Percentiles rank a stretch among this genome's conserved stretches.
Evolutionary conservation across 2,329 filamentous ascomycete genomes (phyloP).

Genomic region (Fusarium torreyae): DNA sequence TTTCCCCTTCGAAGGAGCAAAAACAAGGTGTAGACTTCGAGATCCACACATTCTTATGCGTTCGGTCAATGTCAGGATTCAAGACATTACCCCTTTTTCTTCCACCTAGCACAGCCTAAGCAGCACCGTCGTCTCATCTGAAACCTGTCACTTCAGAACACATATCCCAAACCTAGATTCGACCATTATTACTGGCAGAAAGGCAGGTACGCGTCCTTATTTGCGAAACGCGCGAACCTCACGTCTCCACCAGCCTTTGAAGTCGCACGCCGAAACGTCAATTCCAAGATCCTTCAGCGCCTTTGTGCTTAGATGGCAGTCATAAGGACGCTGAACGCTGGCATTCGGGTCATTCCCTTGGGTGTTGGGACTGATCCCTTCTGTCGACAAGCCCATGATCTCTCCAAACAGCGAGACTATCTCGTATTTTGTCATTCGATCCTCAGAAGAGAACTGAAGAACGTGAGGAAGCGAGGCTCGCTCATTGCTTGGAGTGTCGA

Average conservation of each 20-base stretch:
- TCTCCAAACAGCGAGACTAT: constrained; percentile 85
- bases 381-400: constrained; percentile 81
- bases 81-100: constrained; percentile 37
- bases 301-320: constrained; percentile 88
- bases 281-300: constrained; percentile 81
- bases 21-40: constrained; percentile 2
- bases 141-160: constrained; percentile 16
- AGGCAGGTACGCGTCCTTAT: constrained; percentile 51
- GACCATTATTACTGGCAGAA: neutral
- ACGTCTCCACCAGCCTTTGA: constrained; percentile 84
- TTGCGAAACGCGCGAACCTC: constrained; percentile 72
- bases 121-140: constrained; percentile 13
- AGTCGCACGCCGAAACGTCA: constrained; percentile 80
- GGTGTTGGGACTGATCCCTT: constrained; percentile 77
- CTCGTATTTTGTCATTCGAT: constrained; percentile 89
- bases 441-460: constrained; percentile 90
- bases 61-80: constrained; percentile 1
- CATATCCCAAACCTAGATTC: constrained; percentile 3
- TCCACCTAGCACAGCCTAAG: constrained; percentile 18
- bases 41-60: constrained; percentile 5
- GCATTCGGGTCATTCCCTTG: constrained; percentile 81
- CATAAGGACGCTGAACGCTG: constrained; percentile 84
- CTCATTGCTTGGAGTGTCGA: constrained; percentile 62
- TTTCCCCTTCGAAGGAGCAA: neutral
- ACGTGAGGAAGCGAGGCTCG: constrained; percentile 73